These are phyloP conservation scores for Botrytis porri DNA, from an alignment of 2,329 filamentous ascomycete species.

Conservation along the genomic window DNA sequence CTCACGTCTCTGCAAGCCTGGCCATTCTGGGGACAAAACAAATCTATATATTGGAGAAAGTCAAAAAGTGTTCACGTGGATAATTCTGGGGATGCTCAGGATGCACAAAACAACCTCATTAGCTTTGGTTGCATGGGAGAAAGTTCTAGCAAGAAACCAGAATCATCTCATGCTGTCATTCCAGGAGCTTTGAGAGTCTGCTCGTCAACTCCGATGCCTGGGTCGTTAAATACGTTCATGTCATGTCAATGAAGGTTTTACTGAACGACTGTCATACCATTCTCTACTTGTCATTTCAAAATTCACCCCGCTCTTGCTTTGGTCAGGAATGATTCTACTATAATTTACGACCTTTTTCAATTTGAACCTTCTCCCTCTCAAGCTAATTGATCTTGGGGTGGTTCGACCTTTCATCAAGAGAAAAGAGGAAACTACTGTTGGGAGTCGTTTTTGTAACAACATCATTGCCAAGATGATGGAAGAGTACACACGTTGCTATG, in stretches of 20 bases:
- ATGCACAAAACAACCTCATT: neutral
- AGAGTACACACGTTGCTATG: neutral
- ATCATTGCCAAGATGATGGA: neutral
- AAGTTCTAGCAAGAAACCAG: neutral
- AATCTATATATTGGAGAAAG: neutral
- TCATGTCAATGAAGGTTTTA: neutral
- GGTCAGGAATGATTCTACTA: neutral
- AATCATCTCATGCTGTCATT: neutral
- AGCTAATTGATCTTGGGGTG: neutral
- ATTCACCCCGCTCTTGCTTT: neutral
- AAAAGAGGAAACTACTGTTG: neutral
- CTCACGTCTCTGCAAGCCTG: neutral
- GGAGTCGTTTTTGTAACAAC: neutral
- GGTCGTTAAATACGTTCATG: neutral
- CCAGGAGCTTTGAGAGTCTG: neutral
- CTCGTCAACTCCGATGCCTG: neutral
- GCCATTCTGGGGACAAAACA: neutral
- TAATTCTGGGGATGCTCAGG: neutral
- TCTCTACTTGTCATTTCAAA: neutral
- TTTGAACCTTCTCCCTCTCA: neutral
- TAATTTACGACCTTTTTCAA: neutral
- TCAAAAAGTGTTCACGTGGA: neutral
- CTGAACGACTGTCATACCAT: neutral
- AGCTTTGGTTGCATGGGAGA: neutral
- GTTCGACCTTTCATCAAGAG: neutral